Conservation (phyloP, 768 basidiomycete species). For the Agaricus subrufescens region DNA sequence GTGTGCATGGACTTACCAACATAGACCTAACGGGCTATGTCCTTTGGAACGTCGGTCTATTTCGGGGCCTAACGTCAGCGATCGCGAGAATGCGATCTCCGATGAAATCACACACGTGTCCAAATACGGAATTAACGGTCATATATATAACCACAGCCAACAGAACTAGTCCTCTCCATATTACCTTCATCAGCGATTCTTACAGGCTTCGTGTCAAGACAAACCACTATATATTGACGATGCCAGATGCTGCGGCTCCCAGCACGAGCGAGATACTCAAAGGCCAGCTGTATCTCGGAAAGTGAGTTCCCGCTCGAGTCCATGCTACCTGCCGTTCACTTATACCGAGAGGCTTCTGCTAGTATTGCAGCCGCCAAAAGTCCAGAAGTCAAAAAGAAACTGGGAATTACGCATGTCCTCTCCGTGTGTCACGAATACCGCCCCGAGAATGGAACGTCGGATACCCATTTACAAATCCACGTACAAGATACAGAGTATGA, state of each 20-base stretch:
- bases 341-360: neutral
- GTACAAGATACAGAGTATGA: slow-evolving; percentile 44
- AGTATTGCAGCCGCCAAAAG: slow-evolving; percentile 35
- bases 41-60: too few species aligned
- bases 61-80: too few species aligned
- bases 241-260: neutral
- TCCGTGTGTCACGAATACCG: slow-evolving; percentile 55
- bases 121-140: too few species aligned
- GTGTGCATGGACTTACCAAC: too few species aligned
- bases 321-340: neutral
- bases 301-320: slow-evolving; percentile 24
- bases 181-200: neutral
- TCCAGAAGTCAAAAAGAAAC: slow-evolving; percentile 20
- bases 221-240: neutral
- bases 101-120: too few species aligned
- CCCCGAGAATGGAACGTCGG: slow-evolving; percentile 26
- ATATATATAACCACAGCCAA: too few species aligned
- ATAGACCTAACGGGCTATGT: too few species aligned
- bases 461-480: slow-evolving; percentile 33
- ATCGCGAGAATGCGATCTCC: too few species aligned
- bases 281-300: slow-evolving; percentile 37
- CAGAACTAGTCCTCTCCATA: too few species aligned
- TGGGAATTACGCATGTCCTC: slow-evolving; percentile 48
- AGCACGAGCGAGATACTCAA: slow-evolving; percentile 28
- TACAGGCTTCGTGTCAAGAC: neutral